phyloP scores from a whole-genome alignment of 2,329 filamentous ascomycete species.

The Ophiostoma tasmaniense region DNA sequence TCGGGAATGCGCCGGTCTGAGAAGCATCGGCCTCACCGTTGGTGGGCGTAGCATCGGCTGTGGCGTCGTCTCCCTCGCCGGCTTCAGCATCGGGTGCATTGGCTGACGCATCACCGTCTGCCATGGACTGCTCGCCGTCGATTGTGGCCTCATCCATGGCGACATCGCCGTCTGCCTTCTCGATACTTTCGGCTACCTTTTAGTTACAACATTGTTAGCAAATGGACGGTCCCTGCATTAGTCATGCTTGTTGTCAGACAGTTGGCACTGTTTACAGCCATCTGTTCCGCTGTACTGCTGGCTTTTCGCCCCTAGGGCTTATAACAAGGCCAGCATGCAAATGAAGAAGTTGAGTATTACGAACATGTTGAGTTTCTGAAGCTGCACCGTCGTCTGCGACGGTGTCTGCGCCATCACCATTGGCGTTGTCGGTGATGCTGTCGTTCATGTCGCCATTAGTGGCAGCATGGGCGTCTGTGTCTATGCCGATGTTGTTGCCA shows the following conservation, averaged over 20 bases:
- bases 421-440: background rate
- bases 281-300: background rate
- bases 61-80: background rate
- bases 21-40: conserved; percentile 23
- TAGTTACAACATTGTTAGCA: conserved; percentile 1
- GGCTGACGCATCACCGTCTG: conserved; percentile 21
- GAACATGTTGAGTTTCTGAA: conserved; percentile 18
- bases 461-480: background rate
- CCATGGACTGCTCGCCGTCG: conserved; percentile 14
- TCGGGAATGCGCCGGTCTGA: background rate
- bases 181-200: background rate
- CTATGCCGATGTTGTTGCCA: conserved; percentile 4
- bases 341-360: conserved; percentile 16
- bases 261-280: background rate
- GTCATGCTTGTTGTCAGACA: background rate
- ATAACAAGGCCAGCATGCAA: background rate
- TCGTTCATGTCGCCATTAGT: background rate
- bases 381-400: background rate
- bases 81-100: conserved; percentile 27
- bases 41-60: background rate
- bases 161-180: background rate
- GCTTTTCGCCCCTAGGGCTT: background rate
- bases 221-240: background rate
- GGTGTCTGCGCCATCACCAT: background rate
- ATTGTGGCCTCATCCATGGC: background rate